Conservation (phyloP, 768 basidiomycete genomes). For the Clavaria fumosa region DNA sequence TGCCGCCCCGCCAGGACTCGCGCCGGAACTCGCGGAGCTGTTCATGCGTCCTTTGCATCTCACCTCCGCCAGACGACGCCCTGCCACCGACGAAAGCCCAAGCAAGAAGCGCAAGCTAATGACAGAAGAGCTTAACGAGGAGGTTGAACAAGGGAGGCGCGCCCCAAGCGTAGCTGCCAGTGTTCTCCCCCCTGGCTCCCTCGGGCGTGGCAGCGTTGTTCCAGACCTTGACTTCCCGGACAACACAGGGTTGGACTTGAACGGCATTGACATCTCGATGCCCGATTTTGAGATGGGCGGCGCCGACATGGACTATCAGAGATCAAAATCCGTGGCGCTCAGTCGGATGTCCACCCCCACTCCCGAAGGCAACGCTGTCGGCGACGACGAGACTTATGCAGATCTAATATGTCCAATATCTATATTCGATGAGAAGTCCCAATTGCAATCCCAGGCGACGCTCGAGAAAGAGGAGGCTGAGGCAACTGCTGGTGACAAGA, state of each 20-base stretch:
- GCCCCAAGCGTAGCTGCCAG: constrained; percentile 51
- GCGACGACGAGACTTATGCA: constrained; percentile 51
- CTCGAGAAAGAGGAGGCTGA: constrained; percentile 27
- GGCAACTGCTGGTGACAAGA: constrained; percentile 34
- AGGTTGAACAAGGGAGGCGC: constrained; percentile 59
- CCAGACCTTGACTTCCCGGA: constrained; percentile 52
- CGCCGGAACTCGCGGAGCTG: constrained; percentile 66
- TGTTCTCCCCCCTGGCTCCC: constrained; percentile 35
- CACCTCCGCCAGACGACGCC: constrained; percentile 43
- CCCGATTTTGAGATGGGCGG: constrained; percentile 70
- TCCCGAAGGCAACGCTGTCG: constrained; percentile 35
- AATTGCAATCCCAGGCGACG: constrained; percentile 34
- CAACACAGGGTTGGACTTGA: constrained; percentile 33
- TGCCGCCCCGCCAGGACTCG: constrained; percentile 72
- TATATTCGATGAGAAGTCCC: constrained; percentile 56
- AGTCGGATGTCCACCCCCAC: constrained; percentile 57
- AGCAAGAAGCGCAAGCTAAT: constrained; percentile 47
- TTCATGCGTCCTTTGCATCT: constrained; percentile 62
- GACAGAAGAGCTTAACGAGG: constrained; percentile 29
- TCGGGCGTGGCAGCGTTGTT: constrained; percentile 39
- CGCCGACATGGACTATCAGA: constrained; percentile 38
- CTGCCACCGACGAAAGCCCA: constrained; percentile 39
- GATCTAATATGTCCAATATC: constrained; percentile 65
- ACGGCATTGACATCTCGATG: too few relatives aligned
- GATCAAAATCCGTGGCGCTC: constrained; percentile 34